Conservation (phyloP, 352 stramenopile species). For the Pythium angustatum region DNA sequence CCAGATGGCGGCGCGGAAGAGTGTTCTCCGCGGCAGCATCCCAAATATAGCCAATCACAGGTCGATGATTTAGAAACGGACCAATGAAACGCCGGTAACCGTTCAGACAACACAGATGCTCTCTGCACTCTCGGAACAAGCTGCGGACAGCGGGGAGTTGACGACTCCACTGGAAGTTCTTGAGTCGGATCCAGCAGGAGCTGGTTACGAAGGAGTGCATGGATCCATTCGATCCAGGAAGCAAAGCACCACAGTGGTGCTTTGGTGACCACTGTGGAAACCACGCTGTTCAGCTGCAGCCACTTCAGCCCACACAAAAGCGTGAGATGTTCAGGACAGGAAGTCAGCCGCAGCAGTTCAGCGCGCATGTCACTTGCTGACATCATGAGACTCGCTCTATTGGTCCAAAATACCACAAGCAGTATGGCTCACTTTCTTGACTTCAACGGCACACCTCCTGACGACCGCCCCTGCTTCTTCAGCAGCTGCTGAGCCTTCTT, state of each 20-base stretch:
- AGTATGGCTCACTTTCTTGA: slow-evolving; percentile 19
- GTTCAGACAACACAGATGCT: slow-evolving; percentile 15
- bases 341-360: no score
- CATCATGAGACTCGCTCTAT: slow-evolving; percentile 4
- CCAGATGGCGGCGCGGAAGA: slow-evolving; percentile 20
- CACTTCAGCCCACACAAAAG: not conserved
- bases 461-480: slow-evolving; percentile 18
- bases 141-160: not conserved
- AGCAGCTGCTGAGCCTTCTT: slow-evolving; percentile 31
- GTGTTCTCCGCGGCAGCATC: not conserved
- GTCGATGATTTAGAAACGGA: slow-evolving; percentile 13
- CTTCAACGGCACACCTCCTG: not conserved
- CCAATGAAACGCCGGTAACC: slow-evolving; percentile 19
- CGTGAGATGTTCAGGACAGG: not conserved
- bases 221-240: no score
- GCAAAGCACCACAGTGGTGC: no score
- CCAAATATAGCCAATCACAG: slow-evolving; percentile 17
- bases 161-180: not conserved
- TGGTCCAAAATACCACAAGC: not conserved
- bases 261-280: no score
- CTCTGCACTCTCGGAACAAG: not conserved
- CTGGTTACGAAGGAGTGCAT: not conserved
- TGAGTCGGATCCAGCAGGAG: not conserved
- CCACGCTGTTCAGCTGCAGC: no score
- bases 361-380: not conserved